Conservation (phyloP, 371 early-diverging fungal species). For the Amoeboaphelidium protococcarum region DNA sequence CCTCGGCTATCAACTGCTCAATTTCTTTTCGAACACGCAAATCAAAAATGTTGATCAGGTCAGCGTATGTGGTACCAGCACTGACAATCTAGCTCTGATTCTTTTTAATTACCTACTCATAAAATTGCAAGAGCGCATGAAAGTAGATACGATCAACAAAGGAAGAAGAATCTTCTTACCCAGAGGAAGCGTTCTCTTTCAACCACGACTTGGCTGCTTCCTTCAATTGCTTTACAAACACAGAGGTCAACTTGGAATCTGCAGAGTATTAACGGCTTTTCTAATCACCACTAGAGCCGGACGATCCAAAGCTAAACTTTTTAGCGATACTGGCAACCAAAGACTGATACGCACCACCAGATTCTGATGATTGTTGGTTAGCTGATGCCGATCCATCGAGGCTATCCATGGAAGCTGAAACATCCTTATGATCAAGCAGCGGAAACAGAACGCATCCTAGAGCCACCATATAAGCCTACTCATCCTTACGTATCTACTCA, state of each 20-base stretch:
- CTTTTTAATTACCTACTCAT: background rate
- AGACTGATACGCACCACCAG: background rate
- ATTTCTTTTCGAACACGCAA: background rate
- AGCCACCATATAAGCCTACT: background rate
- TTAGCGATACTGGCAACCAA: too few relatives aligned
- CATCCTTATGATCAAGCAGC: background rate
- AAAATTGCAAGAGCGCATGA: background rate
- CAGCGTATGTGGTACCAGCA: background rate
- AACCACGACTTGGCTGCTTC: background rate
- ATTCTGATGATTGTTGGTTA: background rate
- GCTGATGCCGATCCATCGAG: background rate
- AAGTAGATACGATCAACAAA: background rate
- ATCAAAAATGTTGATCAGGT: background rate
- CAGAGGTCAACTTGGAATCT: background rate
- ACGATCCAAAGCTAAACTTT: background rate
- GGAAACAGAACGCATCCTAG: background rate
- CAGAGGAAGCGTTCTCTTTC: background rate
- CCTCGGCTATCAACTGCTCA: background rate
- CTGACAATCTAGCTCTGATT: background rate
- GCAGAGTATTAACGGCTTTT: background rate
- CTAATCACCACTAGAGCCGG: background rate
- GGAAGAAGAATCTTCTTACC: background rate
- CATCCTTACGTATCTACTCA: background rate
- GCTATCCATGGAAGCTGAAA: background rate
- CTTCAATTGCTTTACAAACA: background rate